Conservation (phyloP, 2,329 filamentous ascomycete genomes). For the Fusarium heterosporum region DNA sequence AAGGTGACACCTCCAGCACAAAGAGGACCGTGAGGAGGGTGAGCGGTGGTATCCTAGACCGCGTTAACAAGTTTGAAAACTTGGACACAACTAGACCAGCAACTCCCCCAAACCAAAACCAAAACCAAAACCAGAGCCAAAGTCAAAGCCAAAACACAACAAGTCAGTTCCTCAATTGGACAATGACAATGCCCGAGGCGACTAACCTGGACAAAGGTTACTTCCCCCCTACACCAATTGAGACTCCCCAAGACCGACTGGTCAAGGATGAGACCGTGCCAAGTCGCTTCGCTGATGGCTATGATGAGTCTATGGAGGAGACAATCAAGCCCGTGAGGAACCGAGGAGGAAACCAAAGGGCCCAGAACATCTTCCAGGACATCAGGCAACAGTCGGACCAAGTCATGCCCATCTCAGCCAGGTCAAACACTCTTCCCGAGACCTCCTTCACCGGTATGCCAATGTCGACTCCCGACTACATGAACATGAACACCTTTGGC, state of each 20-base stretch:
- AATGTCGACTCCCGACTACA: conserved; percentile 68
- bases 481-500: conserved; percentile 63
- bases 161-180: conserved; percentile 59
- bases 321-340: conserved; percentile 68
- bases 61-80: conserved; percentile 69
- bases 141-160: conserved; percentile 61
- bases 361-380: conserved; percentile 68
- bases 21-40: conserved; percentile 61
- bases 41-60: conserved; percentile 71
- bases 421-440: conserved; percentile 62
- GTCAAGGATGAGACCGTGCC: conserved; percentile 57
- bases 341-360: conserved; percentile 56
- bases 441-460: conserved; percentile 61
- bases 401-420: conserved; percentile 66
- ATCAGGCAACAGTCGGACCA: conserved; percentile 68
- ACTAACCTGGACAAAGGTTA: conserved; percentile 59
- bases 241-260: conserved; percentile 67
- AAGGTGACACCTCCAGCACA: conserved; percentile 59
- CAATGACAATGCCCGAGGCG: conserved; percentile 18
- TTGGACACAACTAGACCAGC: conserved; percentile 65
- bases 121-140: conserved; percentile 66
- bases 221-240: conserved; percentile 75
- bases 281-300: conserved; percentile 68
- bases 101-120: conserved; percentile 70
- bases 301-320: conserved; percentile 75